Percentiles rank a stretch among this genome's conserved stretches.
phyloP scores from a whole-genome alignment of 306 rosid species.

The Vigna reflexopilosa region DNA sequence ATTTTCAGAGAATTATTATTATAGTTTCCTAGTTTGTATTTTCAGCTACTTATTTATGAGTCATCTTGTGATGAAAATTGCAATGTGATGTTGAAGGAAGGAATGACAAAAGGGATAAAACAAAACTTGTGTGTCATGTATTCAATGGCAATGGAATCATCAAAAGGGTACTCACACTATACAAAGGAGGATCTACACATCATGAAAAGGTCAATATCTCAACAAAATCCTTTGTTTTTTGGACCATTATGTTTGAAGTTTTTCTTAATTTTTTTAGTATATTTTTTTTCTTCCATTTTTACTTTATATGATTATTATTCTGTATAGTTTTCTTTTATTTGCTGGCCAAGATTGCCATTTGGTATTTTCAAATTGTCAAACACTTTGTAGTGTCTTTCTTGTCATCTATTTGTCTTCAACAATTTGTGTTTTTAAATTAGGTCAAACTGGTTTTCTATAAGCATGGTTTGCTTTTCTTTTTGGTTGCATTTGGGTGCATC shows the following conservation, averaged over 20 bases:
- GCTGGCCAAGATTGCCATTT: conserved; percentile 41
- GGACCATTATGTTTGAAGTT: conserved; percentile 45
- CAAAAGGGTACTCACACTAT: conserved; percentile 1
- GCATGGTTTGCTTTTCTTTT: not conserved
- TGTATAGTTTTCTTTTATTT: not conserved
- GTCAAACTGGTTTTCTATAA: conserved; percentile 14
- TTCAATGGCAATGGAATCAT: conserved; percentile 41
- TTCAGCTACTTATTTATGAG: conserved; percentile 30
- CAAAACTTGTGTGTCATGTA: conserved; percentile 31
- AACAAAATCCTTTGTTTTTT: conserved; percentile 31
- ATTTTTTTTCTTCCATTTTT: not conserved
- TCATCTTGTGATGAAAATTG: conserved; percentile 31
- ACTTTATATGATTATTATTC: conserved; percentile 18
- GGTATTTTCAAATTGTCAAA: not conserved
- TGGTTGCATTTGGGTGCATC: conserved; percentile 16
- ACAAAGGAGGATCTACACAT: conserved; percentile 32
- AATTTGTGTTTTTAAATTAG: not conserved
- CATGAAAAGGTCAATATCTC: conserved; percentile 42
- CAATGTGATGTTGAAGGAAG: conserved; percentile 41
- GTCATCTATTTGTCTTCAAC: conserved; percentile 27
- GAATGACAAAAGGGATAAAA: conserved; percentile 37
- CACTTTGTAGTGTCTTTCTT: not conserved
- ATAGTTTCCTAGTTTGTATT: conserved; percentile 15
- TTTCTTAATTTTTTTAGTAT: conserved; percentile 3
- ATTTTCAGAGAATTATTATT: conserved; percentile 24